A percentile compares a stretch with the other conserved stretches of the same genome.
phyloP scores from a whole-genome alignment of 495 filamentous ascomycete genomes.

The Evernia prunastri region DNA sequence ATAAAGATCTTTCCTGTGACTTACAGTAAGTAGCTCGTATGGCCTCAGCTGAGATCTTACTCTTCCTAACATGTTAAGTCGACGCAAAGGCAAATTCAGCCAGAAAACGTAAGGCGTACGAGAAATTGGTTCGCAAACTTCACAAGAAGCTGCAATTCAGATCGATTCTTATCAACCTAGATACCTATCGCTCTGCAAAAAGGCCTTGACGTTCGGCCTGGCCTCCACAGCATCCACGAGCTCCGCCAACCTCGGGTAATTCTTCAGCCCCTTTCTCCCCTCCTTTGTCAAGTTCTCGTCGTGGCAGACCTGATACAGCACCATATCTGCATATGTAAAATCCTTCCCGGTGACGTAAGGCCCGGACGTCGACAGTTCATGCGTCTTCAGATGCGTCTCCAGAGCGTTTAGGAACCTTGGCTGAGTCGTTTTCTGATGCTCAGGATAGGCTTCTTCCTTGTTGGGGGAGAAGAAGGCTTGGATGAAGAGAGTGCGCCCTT shows the following conservation, averaged over 20 bases:
- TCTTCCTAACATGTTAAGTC: too few species aligned
- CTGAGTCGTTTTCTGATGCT: constrained; percentile 24
- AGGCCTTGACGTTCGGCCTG: constrained; percentile 27
- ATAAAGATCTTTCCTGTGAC: too few species aligned
- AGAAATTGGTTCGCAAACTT: too few species aligned
- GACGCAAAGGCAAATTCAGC: too few species aligned
- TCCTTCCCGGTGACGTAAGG: constrained; percentile 26
- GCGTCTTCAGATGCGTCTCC: constrained; percentile 24
- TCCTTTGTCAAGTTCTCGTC: constrained; percentile 30
- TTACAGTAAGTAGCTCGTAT: too few species aligned
- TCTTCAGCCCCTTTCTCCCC: constrained; percentile 27
- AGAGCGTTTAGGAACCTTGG: constrained; percentile 21
- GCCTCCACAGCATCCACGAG: constrained; percentile 30
- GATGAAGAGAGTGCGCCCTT: constrained; percentile 32
- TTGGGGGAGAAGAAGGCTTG: constrained; percentile 27
- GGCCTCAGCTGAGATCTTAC: too few species aligned
- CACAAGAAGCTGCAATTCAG: not conserved
- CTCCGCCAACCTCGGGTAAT: constrained; percentile 29
- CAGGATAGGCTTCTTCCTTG: constrained; percentile 22
- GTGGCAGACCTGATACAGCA: constrained; percentile 30
- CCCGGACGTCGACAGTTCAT: constrained; percentile 22
- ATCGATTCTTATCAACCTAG: constrained; percentile 15
- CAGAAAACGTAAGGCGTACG: too few species aligned
- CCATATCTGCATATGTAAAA: constrained; percentile 31
- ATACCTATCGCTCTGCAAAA: constrained; percentile 30